Conservation (phyloP, 2,329 filamentous ascomycete species). For the Exophiala dermatitidis region DNA sequence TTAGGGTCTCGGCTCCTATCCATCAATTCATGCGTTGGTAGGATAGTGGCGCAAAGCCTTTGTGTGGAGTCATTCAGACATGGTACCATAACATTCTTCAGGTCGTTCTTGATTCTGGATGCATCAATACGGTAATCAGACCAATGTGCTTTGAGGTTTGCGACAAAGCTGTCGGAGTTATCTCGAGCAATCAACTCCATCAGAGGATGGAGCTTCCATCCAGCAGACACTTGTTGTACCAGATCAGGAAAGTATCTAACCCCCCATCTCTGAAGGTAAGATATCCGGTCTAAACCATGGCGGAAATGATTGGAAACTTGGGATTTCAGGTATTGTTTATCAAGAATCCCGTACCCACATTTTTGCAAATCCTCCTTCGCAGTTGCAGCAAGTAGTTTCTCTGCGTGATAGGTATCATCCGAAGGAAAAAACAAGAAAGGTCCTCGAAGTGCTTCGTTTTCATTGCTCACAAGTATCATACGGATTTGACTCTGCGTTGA, state of each 20-base stretch:
- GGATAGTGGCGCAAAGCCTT: conserved; percentile 5
- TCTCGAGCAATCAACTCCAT: conserved; percentile 10
- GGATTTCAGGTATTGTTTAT: conserved; percentile 6
- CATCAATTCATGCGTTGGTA: conserved; percentile 9
- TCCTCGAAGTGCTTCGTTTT: not conserved
- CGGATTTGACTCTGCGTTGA: not conserved
- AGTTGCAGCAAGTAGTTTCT: conserved; percentile 14
- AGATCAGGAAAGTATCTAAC: conserved; percentile 8
- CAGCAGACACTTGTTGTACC: not conserved
- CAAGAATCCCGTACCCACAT: conserved; percentile 5
- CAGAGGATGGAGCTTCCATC: not conserved
- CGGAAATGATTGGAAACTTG: conserved; percentile 6
- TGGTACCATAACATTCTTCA: conserved; percentile 5
- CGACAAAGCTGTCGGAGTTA: conserved; percentile 11
- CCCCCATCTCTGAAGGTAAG: conserved; percentile 6
- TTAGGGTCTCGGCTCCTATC: not conserved
- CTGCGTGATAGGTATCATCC: conserved; percentile 4
- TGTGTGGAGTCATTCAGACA: conserved; percentile 2
- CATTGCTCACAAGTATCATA: conserved; percentile 3
- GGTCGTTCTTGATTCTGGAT: conserved; percentile 1
- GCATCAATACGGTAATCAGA: conserved; percentile 5
- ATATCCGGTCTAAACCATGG: conserved; percentile 3
- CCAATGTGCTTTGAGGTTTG: conserved; percentile 12
- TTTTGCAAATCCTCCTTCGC: not conserved
- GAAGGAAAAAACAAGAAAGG: conserved; percentile 10